phyloP scores from a whole-genome alignment of 78 protist species.

The Tieghemostelium lacteum region DNA sequence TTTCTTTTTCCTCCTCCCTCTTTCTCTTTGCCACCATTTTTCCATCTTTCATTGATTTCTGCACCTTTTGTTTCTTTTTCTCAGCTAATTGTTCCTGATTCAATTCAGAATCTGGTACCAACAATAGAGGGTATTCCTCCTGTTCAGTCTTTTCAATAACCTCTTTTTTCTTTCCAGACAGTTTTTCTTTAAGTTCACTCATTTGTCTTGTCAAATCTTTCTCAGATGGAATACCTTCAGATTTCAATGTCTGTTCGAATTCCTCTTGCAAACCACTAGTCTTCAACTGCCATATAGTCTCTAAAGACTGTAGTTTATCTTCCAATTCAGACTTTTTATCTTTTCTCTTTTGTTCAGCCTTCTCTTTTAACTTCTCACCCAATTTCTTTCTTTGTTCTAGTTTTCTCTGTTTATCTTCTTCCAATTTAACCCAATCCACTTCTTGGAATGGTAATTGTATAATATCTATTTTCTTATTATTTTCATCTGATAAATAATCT shows the following conservation, averaged over 20 bases:
- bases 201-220: slow-evolving; percentile 27
- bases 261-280: neutral
- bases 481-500: slow-evolving; percentile 5
- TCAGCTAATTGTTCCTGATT: slow-evolving; percentile 44
- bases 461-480: slow-evolving; percentile 2
- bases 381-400: slow-evolving; percentile 34
- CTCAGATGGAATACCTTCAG: slow-evolving; percentile 3
- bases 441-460: slow-evolving; percentile 71
- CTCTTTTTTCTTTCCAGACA: slow-evolving; percentile 44
- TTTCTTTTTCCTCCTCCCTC: slow-evolving; percentile 65
- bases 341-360: slow-evolving; percentile 56
- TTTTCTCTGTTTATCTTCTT: slow-evolving; percentile 64
- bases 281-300: slow-evolving; percentile 14
- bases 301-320: slow-evolving; percentile 7
- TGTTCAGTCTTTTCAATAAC: neutral
- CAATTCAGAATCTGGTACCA: slow-evolving; percentile 39
- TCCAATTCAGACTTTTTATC: slow-evolving; percentile 49
- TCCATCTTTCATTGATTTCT: slow-evolving; percentile 39
- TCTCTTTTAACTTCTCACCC: slow-evolving; percentile 51
- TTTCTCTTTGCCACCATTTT: slow-evolving; percentile 41
- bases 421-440: slow-evolving; percentile 45
- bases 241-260: neutral
- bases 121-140: slow-evolving; percentile 56
- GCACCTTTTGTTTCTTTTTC: slow-evolving; percentile 34
- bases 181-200: slow-evolving; percentile 26